Evolutionary conservation across 169 alveolate species (phyloP).

Genomic region (Eimeria tenella): DNA sequence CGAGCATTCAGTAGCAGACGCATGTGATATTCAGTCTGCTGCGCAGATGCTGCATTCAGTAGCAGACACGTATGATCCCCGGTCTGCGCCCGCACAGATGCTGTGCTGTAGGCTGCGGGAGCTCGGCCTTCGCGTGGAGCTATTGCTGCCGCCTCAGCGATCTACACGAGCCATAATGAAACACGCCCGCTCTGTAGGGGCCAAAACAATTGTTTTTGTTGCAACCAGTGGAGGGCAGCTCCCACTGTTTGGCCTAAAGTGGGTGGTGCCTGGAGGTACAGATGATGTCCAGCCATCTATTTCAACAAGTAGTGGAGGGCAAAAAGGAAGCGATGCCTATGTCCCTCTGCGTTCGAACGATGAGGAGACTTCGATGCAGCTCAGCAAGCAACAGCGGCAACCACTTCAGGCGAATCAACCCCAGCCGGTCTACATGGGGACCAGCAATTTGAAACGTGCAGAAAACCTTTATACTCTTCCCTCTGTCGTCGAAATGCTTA

Average conservation of each 20-base stretch:
- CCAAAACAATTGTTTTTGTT: slow-evolving; percentile 30
- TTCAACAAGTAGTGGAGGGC: background rate
- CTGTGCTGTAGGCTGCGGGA: slow-evolving; percentile 63
- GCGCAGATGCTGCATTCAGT: background rate
- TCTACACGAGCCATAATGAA: slow-evolving; percentile 16
- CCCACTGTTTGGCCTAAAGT: background rate
- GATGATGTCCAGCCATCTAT: background rate
- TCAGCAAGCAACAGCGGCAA: background rate
- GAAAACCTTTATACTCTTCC: background rate
- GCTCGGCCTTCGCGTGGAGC: slow-evolving; percentile 60
- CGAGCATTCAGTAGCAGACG: background rate
- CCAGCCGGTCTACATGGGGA: background rate
- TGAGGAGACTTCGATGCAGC: too few relatives aligned
- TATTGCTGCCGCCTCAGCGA: slow-evolving; percentile 60
- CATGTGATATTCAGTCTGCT: background rate
- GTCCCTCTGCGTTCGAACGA: background rate
- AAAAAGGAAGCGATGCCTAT: background rate
- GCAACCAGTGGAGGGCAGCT: background rate
- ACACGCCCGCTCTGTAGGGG: slow-evolving; percentile 58
- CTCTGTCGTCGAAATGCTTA: slow-evolving; percentile 1
- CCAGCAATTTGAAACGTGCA: background rate
- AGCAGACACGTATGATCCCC: background rate
- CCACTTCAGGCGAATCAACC: background rate
- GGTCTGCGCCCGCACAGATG: slow-evolving; percentile 7
- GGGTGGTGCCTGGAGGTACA: background rate